These are phyloP conservation scores for Apium graveolens DNA, from an alignment of 129 eudicot species.

Conservation along the genomic window DNA sequence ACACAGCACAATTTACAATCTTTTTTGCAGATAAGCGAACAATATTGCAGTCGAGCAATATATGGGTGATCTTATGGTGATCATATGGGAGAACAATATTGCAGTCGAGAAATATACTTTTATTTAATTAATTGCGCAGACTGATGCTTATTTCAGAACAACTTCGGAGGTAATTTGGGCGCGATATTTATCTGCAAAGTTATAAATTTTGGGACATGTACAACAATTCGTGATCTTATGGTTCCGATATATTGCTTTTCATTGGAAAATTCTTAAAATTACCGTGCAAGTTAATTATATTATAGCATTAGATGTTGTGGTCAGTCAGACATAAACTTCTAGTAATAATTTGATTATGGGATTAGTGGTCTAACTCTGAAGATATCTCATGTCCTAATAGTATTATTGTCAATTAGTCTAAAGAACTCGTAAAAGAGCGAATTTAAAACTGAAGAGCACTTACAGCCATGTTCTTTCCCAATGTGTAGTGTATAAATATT, in stretches of 20 bases:
- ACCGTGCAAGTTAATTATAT: background rate
- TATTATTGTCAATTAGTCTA: no score
- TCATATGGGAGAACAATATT: no score
- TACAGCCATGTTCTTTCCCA: background rate
- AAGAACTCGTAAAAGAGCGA: background rate
- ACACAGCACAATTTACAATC: background rate
- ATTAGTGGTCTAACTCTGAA: background rate
- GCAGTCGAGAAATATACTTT: no score
- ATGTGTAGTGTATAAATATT: background rate
- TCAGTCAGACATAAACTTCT: background rate
- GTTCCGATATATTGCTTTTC: background rate
- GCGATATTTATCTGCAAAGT: background rate
- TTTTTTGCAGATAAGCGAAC: background rate
- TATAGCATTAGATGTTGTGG: background rate
- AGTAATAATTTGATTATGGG: background rate
- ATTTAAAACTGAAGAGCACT: background rate
- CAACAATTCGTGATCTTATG: background rate
- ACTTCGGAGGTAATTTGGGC: no score
- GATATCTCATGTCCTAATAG: background rate
- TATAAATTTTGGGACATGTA: background rate
- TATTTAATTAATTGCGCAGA: background rate
- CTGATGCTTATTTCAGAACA: background rate
- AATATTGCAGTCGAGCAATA: background rate
- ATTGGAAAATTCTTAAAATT: background rate
- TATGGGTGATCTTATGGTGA: no score